A percentile compares a stretch with the other conserved stretches of the same genome.
These are phyloP conservation scores for Blakeslea trispora DNA, from an alignment of 371 early-diverging fungal genomes.

Conservation along the genomic window DNA sequence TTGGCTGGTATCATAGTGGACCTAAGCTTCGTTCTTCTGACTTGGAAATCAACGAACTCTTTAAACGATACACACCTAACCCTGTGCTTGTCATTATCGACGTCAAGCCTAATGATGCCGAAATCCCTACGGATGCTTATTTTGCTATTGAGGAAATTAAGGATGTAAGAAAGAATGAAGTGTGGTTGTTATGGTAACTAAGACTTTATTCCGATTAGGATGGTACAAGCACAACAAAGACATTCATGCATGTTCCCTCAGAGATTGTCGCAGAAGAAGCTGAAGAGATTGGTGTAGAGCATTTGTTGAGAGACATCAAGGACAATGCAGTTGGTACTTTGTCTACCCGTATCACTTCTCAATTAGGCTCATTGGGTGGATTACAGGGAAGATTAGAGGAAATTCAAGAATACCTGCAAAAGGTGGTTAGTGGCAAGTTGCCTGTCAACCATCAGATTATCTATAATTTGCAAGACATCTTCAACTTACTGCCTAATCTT, in stretches of 20 bases:
- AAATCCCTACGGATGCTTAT: constrained; percentile 97
- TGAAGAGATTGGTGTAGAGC: constrained; percentile 99
- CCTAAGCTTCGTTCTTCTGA: constrained; percentile 98
- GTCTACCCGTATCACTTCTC: constrained; percentile 85
- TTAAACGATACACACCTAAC: constrained; percentile 92
- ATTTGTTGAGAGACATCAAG: constrained; percentile 97
- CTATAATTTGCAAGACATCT: constrained; percentile 95
- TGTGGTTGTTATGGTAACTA: too few relatives aligned
- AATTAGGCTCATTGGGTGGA: constrained; percentile 88
- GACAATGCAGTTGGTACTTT: constrained; percentile 95
- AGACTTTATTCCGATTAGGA: constrained; percentile 69
- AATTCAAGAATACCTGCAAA: constrained; percentile 82
- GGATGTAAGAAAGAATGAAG: too few relatives aligned
- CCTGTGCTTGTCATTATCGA: constrained; percentile 96
- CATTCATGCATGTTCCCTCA: constrained; percentile 95
- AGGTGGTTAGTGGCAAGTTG: constrained; percentile 82
- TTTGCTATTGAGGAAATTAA: constrained; percentile 92
- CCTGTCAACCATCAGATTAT: constrained; percentile 96
- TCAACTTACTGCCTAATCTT: constrained; percentile 92
- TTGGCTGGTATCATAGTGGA: constrained; percentile 99
- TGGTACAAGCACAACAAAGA: constrained; percentile 91
- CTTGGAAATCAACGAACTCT: constrained; percentile 97
- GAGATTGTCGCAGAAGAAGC: constrained; percentile 99
- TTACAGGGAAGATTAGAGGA: constrained; percentile 83
- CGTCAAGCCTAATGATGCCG: constrained; percentile 90